Evolutionary conservation across 2,329 filamentous ascomycete genomes (phyloP), one percentile per base, ranked within the genome.

Genomic region (Arthrobotrys pseudoclavata): DNA sequence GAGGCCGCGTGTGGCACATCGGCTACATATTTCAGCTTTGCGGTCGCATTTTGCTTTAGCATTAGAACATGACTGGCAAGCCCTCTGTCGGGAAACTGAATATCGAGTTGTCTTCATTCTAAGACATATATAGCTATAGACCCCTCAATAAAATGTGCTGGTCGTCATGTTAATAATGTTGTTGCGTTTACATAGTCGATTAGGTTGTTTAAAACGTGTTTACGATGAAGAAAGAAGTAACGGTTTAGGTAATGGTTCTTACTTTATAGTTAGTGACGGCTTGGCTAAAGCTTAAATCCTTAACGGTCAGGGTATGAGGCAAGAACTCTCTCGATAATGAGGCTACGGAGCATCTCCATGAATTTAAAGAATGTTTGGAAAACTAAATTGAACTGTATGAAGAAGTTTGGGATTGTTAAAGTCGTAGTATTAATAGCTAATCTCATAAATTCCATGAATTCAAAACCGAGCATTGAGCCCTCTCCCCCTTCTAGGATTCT

Each of bases 1-100:
- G 10, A 50, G 47, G 3, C 20, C 20, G 24, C 47, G 20, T 4
- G 47, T 24, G 13, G 20, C 47, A 24, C 85, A 85, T 20, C 84
- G 81, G 0, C 81, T 79, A 57, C 85, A 86, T 6, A 80, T 37
- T 6, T 71, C 81, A 9, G 76, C 40, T 53, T 80, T 82, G 55
- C 84, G 84, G 79, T 86, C 83, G 76, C 85, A 86, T 81, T 82
- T 85, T 26, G 82, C 82, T 76, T 85, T 86, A 60, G 84, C 83
- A 13, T 69, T 42, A 0, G 83, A 83, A 48, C 85, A 86, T 7
- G 81, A 76, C 12, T 82, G 82, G 67, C 85, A 86, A 42, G 83
- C 83, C 64, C 85, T 85, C 72, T 85, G 84, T 10, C 84, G 83
- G 0, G 84, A 84, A 10, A 80, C 81, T 18, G 84, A 79, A 76